Conservation (phyloP, 1,284 basidiomycete genomes). For the Ustilago nuda region DNA sequence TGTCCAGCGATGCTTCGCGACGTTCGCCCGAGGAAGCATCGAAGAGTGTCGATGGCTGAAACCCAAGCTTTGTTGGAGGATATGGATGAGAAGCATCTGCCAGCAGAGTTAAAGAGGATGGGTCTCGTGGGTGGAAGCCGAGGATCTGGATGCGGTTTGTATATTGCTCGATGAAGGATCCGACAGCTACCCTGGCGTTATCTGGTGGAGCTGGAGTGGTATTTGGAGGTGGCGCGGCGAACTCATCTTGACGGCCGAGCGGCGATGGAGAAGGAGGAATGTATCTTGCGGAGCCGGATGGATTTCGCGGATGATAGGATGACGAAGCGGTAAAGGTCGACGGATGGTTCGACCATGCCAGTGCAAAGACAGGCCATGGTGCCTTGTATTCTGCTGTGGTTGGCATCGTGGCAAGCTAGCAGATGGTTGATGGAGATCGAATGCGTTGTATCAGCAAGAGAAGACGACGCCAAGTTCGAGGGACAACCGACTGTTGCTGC, state of each 20-base stretch:
- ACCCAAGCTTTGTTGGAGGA: slow-evolving; percentile 66
- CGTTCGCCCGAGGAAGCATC: slow-evolving; percentile 44
- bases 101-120: slow-evolving; percentile 50
- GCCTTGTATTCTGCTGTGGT: slow-evolving; percentile 50
- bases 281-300: slow-evolving; percentile 45
- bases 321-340: slow-evolving; percentile 46
- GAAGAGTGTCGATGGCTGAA: slow-evolving; percentile 63
- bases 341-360: slow-evolving; percentile 62
- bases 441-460: background rate
- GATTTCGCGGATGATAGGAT: slow-evolving; percentile 44
- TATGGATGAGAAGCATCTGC: slow-evolving; percentile 67
- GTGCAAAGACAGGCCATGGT: slow-evolving; percentile 60
- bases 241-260: slow-evolving; percentile 40
- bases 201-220: slow-evolving; percentile 46
- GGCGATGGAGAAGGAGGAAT: slow-evolving; percentile 50
- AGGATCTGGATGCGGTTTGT: slow-evolving; percentile 67
- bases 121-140: slow-evolving; percentile 50
- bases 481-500: background rate
- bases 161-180: slow-evolving; percentile 67
- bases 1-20: slow-evolving; percentile 34
- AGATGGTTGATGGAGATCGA: background rate
- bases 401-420: slow-evolving; percentile 17
- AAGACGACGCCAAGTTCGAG: background rate
- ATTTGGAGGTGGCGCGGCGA: slow-evolving; percentile 25
- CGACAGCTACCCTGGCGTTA: slow-evolving; percentile 61